phyloP scores from a whole-genome alignment of 2,329 filamentous ascomycete genomes.

The Pseudogymnoascus sp. region DNA sequence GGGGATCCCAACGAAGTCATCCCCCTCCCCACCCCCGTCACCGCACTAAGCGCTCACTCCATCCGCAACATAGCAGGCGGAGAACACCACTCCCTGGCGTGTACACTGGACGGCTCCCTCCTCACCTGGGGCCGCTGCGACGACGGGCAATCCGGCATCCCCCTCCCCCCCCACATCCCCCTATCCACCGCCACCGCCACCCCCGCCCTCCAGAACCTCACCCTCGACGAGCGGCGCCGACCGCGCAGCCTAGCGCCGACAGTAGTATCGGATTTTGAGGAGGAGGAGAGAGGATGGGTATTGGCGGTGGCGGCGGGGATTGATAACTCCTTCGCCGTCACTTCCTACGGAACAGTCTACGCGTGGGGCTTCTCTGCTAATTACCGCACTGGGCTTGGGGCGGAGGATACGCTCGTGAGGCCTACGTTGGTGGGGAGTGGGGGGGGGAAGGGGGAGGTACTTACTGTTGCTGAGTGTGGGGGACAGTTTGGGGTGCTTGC shows the following conservation, averaged over 20 bases:
- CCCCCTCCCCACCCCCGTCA: slow-evolving; percentile 58
- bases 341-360: slow-evolving; percentile 59
- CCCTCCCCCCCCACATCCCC: no score
- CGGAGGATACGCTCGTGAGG: slow-evolving; percentile 64
- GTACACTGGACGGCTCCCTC: no score
- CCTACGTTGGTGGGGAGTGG: slow-evolving; percentile 72
- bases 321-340: slow-evolving; percentile 66
- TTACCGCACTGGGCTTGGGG: slow-evolving; percentile 72
- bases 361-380: slow-evolving; percentile 74
- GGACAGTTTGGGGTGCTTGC: slow-evolving; percentile 71
- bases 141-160: slow-evolving; percentile 41
- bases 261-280: no score
- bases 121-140: slow-evolving; percentile 53
- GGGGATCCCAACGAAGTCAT: slow-evolving; percentile 64
- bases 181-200: no score
- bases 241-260: slow-evolving; percentile 65
- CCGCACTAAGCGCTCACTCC: slow-evolving; percentile 51
- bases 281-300: slow-evolving; percentile 19
- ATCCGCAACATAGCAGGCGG: slow-evolving; percentile 63
- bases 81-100: slow-evolving; percentile 69
- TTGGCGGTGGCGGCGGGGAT: slow-evolving; percentile 51
- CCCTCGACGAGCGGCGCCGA: slow-evolving; percentile 54
- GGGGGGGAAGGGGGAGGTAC: slow-evolving; percentile 43
- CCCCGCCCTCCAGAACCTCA: no score
- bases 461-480: slow-evolving; percentile 67